These are phyloP conservation scores for Xylaria palmicola DNA, from an alignment of 495 filamentous ascomycete species.

Conservation along the genomic window DNA sequence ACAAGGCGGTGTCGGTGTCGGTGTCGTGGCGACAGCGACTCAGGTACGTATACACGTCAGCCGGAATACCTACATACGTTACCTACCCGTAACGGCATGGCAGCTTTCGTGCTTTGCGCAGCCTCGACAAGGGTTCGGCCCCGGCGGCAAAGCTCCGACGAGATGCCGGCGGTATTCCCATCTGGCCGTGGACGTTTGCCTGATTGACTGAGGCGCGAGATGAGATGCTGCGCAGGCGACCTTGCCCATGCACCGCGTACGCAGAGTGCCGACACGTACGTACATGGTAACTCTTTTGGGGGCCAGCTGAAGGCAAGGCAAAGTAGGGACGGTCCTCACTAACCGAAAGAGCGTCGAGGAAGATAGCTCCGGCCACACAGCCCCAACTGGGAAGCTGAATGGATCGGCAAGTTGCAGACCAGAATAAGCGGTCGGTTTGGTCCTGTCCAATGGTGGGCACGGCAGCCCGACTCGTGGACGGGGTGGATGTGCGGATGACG, in stretches of 20 bases:
- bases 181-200: too few species aligned
- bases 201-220: too few species aligned
- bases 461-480: slow-evolving; percentile 2
- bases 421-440: slow-evolving; percentile 10
- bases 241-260: not conserved
- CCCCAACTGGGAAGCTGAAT: slow-evolving; percentile 16
- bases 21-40: not conserved
- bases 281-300: slow-evolving; percentile 18
- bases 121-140: not conserved
- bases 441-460: slow-evolving; percentile 1
- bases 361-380: slow-evolving; percentile 21
- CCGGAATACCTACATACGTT: slow-evolving; percentile 2
- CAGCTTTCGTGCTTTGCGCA: not conserved
- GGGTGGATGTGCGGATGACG: slow-evolving; percentile 3
- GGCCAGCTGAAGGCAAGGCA: slow-evolving; percentile 37
- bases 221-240: not conserved
- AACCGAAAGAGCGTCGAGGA: not conserved
- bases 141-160: not conserved
- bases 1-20: not conserved
- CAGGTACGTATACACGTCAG: slow-evolving; percentile 1
- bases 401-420: slow-evolving; percentile 10
- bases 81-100: not conserved
- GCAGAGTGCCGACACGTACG: not conserved
- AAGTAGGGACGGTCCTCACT: slow-evolving; percentile 16
- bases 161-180: too few species aligned